These are phyloP conservation scores for Monosporascus sp. DNA, from an alignment of 2,329 filamentous ascomycete species.

Conservation along the genomic window DNA sequence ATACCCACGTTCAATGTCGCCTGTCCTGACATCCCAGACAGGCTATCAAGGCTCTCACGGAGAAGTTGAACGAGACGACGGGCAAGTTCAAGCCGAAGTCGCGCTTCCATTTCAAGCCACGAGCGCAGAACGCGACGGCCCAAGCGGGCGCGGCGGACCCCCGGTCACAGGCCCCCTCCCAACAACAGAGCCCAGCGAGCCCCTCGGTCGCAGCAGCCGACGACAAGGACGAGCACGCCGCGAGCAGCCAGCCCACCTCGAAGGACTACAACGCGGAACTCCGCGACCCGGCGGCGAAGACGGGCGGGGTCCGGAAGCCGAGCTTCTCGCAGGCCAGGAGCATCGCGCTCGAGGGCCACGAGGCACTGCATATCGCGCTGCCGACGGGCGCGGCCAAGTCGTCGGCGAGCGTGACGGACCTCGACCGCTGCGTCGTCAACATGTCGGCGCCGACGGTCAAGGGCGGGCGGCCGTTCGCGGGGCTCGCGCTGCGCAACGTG, in stretches of 20 bases:
- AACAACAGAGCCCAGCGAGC: slow-evolving; percentile 7
- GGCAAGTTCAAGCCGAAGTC: slow-evolving; percentile 65
- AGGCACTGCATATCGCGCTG: slow-evolving; percentile 68
- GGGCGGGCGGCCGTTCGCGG: slow-evolving; percentile 60
- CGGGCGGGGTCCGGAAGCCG: slow-evolving; percentile 45
- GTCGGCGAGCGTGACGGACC: slow-evolving; percentile 65
- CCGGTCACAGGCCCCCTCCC: slow-evolving; percentile 11
- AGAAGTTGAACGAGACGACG: slow-evolving; percentile 68
- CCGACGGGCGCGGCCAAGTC: slow-evolving; percentile 66
- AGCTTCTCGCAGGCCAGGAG: slow-evolving; percentile 57
- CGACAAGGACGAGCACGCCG: slow-evolving; percentile 27
- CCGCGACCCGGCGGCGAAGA: slow-evolving; percentile 24
- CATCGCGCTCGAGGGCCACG: slow-evolving; percentile 62
- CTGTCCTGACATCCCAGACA: slow-evolving; percentile 24
- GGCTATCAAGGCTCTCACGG: slow-evolving; percentile 74
- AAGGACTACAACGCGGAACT: slow-evolving; percentile 57
- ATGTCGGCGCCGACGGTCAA: slow-evolving; percentile 62
- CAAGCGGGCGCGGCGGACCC: slow-evolving; percentile 32
- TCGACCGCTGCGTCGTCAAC: slow-evolving; percentile 71
- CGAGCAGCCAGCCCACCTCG: slow-evolving; percentile 31
- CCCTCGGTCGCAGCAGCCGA: background rate
- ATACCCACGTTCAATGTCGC: background rate
- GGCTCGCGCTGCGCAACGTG: slow-evolving; percentile 62
- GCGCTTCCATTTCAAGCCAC: slow-evolving; percentile 76
- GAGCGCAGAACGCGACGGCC: slow-evolving; percentile 47